These are phyloP conservation scores for Isabelozyma rhagii DNA, from an alignment of 805 yeast genomes.

Conservation along the genomic window DNA sequence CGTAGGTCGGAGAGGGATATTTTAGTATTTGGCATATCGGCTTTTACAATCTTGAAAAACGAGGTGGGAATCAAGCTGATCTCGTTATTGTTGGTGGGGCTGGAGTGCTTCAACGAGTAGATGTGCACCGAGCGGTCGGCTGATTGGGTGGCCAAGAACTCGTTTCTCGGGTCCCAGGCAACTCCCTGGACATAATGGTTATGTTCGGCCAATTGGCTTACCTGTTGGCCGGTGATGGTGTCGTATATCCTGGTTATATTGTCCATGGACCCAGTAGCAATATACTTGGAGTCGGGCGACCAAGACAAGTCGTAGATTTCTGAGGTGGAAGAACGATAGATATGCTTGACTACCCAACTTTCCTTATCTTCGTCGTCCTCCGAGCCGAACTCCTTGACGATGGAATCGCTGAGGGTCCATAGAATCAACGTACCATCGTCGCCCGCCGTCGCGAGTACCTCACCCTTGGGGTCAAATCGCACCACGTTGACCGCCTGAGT, in stretches of 20 bases:
- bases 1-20: not conserved
- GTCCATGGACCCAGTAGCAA: conserved; percentile 92
- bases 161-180: conserved; percentile 86
- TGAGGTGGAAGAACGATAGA: conserved; percentile 57
- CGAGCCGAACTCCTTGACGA: conserved; percentile 58
- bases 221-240: conserved; percentile 52
- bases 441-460: conserved; percentile 80
- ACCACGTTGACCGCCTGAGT: conserved; percentile 94
- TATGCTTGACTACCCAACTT: conserved; percentile 65
- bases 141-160: conserved; percentile 79
- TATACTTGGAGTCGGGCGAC: conserved; percentile 79
- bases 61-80: conserved; percentile 9
- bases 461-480: conserved; percentile 71
- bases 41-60: conserved; percentile 3
- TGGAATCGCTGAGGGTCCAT: conserved; percentile 63
- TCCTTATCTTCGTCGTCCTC: conserved; percentile 59
- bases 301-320: conserved; percentile 91
- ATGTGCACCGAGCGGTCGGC: conserved; percentile 83
- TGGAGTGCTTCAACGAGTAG: conserved; percentile 42
- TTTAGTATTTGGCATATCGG: conserved; percentile 4
- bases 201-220: conserved; percentile 67
- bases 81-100: conserved; percentile 14
- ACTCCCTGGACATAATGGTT: conserved; percentile 94
- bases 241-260: conserved; percentile 70
- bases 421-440: conserved; percentile 89